Conservation (phyloP, 1,284 basidiomycete species). For the Spongiforma sp. region DNA sequence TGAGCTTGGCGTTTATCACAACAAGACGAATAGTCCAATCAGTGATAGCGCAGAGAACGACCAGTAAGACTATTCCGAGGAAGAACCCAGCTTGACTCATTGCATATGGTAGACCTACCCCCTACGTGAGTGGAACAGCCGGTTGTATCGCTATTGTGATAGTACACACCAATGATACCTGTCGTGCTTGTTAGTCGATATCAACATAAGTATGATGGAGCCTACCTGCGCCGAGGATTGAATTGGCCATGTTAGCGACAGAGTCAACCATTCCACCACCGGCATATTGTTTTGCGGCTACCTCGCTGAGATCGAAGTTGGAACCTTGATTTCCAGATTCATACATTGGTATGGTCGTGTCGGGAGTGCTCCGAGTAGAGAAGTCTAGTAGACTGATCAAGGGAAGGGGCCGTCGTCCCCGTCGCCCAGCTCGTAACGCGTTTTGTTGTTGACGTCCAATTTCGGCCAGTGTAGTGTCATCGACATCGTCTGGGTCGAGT, state of each 20-base stretch:
- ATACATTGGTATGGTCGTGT: slow-evolving; percentile 55
- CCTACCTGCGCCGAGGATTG: slow-evolving; percentile 92
- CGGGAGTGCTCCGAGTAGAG: slow-evolving; percentile 58
- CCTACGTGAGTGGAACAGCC: slow-evolving; percentile 6
- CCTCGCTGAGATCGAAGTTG: slow-evolving; percentile 65
- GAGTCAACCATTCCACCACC: slow-evolving; percentile 87
- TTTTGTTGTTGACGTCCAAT: slow-evolving; percentile 40
- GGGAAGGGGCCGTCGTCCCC: slow-evolving; percentile 66
- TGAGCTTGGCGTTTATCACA: slow-evolving; percentile 94
- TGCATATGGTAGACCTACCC: slow-evolving; percentile 87
- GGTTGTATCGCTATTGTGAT: neutral
- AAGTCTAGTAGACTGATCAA: slow-evolving; percentile 73
- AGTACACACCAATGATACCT: slow-evolving; percentile 83
- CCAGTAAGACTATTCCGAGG: slow-evolving; percentile 81
- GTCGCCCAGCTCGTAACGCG: slow-evolving; percentile 35
- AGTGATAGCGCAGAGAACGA: slow-evolving; percentile 84
- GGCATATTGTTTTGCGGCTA: slow-evolving; percentile 66
- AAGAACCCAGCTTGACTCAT: slow-evolving; percentile 93
- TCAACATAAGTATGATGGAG: slow-evolving; percentile 2
- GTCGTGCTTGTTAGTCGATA: slow-evolving; percentile 21
- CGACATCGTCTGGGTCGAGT: slow-evolving; percentile 76
- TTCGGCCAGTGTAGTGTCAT: slow-evolving; percentile 55
- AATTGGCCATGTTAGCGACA: slow-evolving; percentile 95
- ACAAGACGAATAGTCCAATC: slow-evolving; percentile 99
- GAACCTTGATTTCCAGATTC: slow-evolving; percentile 29